Evolutionary conservation across 805 yeast genomes (phyloP).

Genomic region (Yarrowia osloensis): DNA sequence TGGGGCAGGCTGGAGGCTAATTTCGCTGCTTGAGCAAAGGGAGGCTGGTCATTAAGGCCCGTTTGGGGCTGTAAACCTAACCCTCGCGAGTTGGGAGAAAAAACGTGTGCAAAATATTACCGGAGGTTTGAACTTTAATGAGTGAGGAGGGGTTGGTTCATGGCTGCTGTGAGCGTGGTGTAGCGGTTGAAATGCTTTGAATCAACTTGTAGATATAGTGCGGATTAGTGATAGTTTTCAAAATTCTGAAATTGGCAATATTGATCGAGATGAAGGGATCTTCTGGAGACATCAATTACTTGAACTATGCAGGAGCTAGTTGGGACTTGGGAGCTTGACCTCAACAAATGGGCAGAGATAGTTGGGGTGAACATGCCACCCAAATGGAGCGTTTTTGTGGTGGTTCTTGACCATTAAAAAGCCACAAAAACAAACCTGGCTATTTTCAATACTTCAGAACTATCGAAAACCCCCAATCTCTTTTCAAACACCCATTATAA

Average conservation of each 20-base stretch:
- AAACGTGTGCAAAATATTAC: background rate
- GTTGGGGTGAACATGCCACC: too few species aligned
- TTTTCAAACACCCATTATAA: background rate
- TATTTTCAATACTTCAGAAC: too few species aligned
- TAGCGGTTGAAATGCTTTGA: too few species aligned
- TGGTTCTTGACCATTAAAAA: too few species aligned
- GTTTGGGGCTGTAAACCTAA: background rate
- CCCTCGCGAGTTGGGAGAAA: conserved; percentile 12
- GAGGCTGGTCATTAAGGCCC: conserved; percentile 24
- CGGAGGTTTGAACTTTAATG: background rate
- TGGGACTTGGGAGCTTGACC: background rate
- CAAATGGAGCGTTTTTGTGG: too few species aligned
- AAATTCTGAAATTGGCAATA: background rate
- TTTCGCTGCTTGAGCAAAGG: background rate
- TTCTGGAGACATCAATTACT: background rate
- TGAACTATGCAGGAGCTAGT: background rate
- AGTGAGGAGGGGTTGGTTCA: background rate
- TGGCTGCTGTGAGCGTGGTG: too few species aligned
- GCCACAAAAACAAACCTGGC: too few species aligned
- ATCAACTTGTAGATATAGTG: too few species aligned
- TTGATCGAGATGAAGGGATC: background rate
- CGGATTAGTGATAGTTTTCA: background rate
- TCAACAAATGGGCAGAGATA: background rate
- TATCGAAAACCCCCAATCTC: background rate
- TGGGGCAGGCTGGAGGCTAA: background rate